Base-by-base conservation (phyloP, 2,329 filamentous ascomycete species). In the Verticillium klebahnii region DNA sequence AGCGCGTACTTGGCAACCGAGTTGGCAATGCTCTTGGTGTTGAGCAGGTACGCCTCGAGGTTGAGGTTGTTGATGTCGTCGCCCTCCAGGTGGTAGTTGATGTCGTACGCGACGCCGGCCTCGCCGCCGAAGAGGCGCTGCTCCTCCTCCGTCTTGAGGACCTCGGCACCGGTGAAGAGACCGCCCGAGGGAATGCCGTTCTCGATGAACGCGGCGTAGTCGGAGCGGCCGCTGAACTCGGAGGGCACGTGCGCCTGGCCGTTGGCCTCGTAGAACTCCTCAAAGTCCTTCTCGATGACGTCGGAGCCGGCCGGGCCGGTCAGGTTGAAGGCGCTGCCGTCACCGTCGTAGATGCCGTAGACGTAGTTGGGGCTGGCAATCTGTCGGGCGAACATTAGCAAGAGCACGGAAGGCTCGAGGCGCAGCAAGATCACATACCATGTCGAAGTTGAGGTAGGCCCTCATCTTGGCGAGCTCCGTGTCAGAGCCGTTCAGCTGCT, bases 151-250 rank as follows among this genome's bases (percentile, higher is more conserved):
- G 85, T 88, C 81, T 89, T 89, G 71, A 86, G 71, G 5, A 77
- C 82, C 71, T 89, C 87, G 2, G 88, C 88, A 12, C 88, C 88
- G 9, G 88, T 90, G 68, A 88, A 89, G 62, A 91, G 79, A 14
- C 89, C 89, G 31, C 89, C 89, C 0, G 84, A 82, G 2, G 89
- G 85, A 62, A 90, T 88, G 11, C 85, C 85, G 66, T 82, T 83
- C 69, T 84, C 81, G 64, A 89, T 84, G 76, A 91, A 90, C 2
- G 82, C 85, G 45, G 83, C 86, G 69, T 91, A 90, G 71, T 91
- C 89, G 55, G 83, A 86, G 60, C 87, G 83, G 6, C 86, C 86
- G 70, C 84, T 82, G 69, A 91, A 91, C 56, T 83, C 82, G 29
- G 86, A 86, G 32, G 84, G 82, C 0, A 84, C 84, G 64, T 81